Percentiles rank a stretch among this genome's conserved stretches.
Conservation (phyloP, 495 filamentous ascomycete species). For the Xylaria telfairii region DNA sequence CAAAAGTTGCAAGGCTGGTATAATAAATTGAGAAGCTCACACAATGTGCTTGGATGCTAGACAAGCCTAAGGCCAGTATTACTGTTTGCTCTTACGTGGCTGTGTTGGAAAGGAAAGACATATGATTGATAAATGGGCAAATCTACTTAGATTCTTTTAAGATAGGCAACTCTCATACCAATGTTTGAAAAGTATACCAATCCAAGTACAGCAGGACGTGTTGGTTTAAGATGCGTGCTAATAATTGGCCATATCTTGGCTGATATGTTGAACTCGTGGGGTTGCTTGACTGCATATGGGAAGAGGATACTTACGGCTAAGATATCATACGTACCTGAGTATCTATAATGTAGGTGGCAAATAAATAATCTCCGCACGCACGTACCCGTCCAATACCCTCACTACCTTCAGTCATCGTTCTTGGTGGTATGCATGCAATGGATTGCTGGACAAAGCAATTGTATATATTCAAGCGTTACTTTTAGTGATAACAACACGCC, state of each 20-base stretch:
- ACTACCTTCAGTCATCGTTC: neutral
- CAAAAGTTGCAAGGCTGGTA: neutral
- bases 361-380: neutral
- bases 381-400: neutral
- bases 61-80: neutral
- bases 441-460: neutral
- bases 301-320: neutral
- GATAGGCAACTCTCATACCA: no score
- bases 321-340: neutral
- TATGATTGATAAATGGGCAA: neutral
- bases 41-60: neutral
- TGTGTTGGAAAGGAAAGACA: neutral
- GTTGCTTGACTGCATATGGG: neutral
- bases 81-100: neutral
- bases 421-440: neutral
- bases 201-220: neutral
- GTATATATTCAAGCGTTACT: neutral
- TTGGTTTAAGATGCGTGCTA: neutral
- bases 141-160: neutral
- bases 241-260: neutral
- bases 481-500: neutral
- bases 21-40: neutral
- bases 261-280: neutral
- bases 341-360: no score
- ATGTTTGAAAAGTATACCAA: no score